phyloP scores from a whole-genome alignment of 805 yeast genomes.

The Sungouiella blattae region DNA sequence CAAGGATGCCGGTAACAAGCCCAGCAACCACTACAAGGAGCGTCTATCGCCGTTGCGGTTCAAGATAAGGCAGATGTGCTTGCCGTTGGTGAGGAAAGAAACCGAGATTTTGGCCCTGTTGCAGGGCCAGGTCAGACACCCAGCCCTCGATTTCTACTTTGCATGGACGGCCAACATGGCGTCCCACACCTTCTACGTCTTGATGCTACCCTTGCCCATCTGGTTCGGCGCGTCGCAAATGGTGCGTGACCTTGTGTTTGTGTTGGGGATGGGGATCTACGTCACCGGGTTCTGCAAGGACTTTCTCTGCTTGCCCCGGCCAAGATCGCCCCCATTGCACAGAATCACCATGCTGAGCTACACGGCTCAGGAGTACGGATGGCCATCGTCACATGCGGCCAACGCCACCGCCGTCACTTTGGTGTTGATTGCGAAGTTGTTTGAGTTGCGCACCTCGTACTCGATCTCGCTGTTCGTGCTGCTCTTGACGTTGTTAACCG shows the following conservation, averaged over 20 bases:
- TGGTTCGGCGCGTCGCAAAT: slow-evolving; percentile 69
- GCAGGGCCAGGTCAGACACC: slow-evolving; percentile 50
- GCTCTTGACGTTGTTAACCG: slow-evolving; percentile 16
- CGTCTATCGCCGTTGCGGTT: slow-evolving; percentile 56
- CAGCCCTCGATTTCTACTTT: slow-evolving; percentile 66
- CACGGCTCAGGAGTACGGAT: slow-evolving; percentile 91
- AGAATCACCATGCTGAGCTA: slow-evolving; percentile 88
- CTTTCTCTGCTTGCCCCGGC: slow-evolving; percentile 85
- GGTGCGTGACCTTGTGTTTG: slow-evolving; percentile 57
- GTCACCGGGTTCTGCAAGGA: slow-evolving; percentile 78
- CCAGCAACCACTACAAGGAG: slow-evolving; percentile 58
- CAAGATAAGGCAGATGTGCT: slow-evolving; percentile 47
- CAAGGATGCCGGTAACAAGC: slow-evolving; percentile 72
- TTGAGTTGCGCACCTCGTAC: slow-evolving; percentile 9
- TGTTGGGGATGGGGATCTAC: slow-evolving; percentile 69
- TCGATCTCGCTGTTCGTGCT: slow-evolving; percentile 10
- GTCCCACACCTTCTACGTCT: slow-evolving; percentile 88
- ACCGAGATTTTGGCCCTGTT: slow-evolving; percentile 53
- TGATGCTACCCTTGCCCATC: slow-evolving; percentile 78
- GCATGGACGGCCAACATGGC: slow-evolving; percentile 88
- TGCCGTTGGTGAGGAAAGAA: slow-evolving; percentile 62
- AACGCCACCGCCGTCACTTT: slow-evolving; percentile 84
- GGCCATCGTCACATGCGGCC: slow-evolving; percentile 92
- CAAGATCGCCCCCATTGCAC: slow-evolving; percentile 85
- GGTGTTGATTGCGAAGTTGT: slow-evolving; percentile 25